Evolutionary conservation across 2,329 filamentous ascomycete species (phyloP).

Genomic region (Cyclaneusma minus): DNA sequence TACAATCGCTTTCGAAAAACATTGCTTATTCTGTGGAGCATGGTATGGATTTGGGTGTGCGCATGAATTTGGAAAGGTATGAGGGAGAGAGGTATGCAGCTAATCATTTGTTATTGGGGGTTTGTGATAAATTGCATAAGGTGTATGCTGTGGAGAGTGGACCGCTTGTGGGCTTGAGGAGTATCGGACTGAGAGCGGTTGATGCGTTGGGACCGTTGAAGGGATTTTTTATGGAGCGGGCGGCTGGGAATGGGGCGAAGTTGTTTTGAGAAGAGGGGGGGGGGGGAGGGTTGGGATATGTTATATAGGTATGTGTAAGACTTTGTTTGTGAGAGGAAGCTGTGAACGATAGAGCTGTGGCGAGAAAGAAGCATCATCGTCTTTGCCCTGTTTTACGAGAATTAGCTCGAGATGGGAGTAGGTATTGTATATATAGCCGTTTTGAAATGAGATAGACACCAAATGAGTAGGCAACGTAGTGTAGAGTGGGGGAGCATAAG

Average conservation of each 20-base stretch:
- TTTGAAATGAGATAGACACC: no score
- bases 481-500: no score
- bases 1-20: slow-evolving; percentile 58
- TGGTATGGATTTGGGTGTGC: slow-evolving; percentile 74
- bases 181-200: slow-evolving; percentile 60
- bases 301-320: no score
- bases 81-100: slow-evolving; percentile 64
- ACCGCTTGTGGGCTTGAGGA: slow-evolving; percentile 66
- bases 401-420: no score
- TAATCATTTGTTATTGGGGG: slow-evolving; percentile 66
- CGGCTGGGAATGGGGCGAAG: slow-evolving; percentile 37
- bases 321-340: no score
- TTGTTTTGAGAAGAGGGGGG: no score
- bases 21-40: slow-evolving; percentile 66
- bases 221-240: slow-evolving; percentile 69
- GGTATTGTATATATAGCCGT: no score
- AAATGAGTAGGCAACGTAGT: no score
- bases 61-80: slow-evolving; percentile 69
- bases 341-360: no score
- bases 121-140: slow-evolving; percentile 83
- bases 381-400: no score
- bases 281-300: no score
- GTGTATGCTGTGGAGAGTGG: slow-evolving; percentile 70
- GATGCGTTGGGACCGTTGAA: slow-evolving; percentile 65
- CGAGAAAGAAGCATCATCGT: no score